Base-by-base conservation (phyloP, 2,329 filamentous ascomycete species). In the Berkeleyomyces basicola region DNA sequence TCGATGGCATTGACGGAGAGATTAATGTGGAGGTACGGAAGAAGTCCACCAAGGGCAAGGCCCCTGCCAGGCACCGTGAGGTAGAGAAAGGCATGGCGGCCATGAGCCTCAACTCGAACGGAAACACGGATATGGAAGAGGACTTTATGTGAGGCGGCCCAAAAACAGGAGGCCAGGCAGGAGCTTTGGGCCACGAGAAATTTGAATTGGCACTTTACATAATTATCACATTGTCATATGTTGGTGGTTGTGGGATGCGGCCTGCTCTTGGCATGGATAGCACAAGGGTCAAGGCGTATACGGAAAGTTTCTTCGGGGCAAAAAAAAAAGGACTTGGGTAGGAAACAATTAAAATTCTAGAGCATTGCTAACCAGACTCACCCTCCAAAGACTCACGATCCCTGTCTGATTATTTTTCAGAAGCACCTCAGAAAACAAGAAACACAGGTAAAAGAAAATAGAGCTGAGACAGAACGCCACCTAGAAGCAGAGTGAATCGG, bases 1-100 rank as follows among this genome's bases (percentile, higher is more conserved):
- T 83, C 31, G 80, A 83, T 63, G 81, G 80, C 57, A 76, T 82
- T 7, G 73, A 76, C 11, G 80, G 79, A 14, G 80, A 83, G 66
- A 77, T 83, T 33, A 78, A 79, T 66, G 79, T 83, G 7, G 76
- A 80, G 66, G 75, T 82, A 5, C 76, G 77, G 37, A 62, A 59
- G 31, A 64, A 60, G 36, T 40, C 51, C 7, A 7, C 36, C 33
- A 64, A 64, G 36, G 60, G 63, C 43, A 64, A 60, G 57, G 33
- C 59, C 67, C 68, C 36, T 63, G 62, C 59, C 61, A 65, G 51
- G 58, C 62, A 51, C 49, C 64, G 14, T 43, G 64, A 33, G 43
- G 61, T 47, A 39, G 66, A 63, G 62, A 61, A 63, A 57, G 63
- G 49, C 16, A 64, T 53, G 36, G 59, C 59, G 11, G 62, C 58